Percentiles rank a stretch among this genome's conserved stretches.
phyloP scores from a whole-genome alignment of 2,329 filamentous ascomycete genomes.

The Rhinocladiella similis region DNA sequence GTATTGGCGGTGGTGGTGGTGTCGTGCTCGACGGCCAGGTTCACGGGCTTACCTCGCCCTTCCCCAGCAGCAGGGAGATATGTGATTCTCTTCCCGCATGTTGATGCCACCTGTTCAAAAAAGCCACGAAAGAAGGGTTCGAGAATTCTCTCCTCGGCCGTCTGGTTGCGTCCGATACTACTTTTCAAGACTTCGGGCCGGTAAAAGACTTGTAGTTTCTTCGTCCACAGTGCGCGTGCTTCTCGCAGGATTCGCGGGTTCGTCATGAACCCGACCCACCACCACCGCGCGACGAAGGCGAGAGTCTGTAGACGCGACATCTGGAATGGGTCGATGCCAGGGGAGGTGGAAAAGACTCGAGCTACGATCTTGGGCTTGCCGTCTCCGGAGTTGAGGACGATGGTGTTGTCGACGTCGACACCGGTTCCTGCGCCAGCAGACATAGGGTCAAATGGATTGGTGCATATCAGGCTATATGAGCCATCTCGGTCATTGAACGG shows the following conservation, averaged over 20 bases:
- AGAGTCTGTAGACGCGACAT: conserved; percentile 4
- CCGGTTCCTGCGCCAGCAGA: no score
- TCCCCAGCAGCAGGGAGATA: conserved; percentile 12
- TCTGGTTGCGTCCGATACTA: conserved; percentile 19
- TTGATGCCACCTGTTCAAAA: neutral
- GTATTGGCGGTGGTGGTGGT: no score
- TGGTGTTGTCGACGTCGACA: conserved; percentile 18
- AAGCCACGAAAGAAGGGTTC: conserved; percentile 14
- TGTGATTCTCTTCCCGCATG: neutral
- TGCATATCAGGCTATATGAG: conserved; percentile 52
- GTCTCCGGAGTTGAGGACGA: conserved; percentile 14
- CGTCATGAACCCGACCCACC: conserved; percentile 25
- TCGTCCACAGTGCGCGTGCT: conserved; percentile 18
- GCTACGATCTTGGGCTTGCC: conserved; percentile 22
- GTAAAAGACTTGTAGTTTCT: conserved; percentile 20
- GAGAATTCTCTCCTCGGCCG: conserved; percentile 13
- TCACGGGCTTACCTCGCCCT: neutral
- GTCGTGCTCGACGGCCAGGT: neutral
- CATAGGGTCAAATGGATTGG: conserved; percentile 49
- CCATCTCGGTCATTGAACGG: conserved; percentile 68
- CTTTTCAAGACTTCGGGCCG: conserved; percentile 17
- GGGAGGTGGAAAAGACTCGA: conserved; percentile 13
- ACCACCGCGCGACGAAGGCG: conserved; percentile 17
- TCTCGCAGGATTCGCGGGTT: conserved; percentile 21
- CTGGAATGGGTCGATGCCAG: neutral